Percentiles rank a stretch among this genome's conserved stretches.
Evolutionary conservation across 2,329 filamentous ascomycete species (phyloP).

Genomic region (Coniella lustricola): DNA sequence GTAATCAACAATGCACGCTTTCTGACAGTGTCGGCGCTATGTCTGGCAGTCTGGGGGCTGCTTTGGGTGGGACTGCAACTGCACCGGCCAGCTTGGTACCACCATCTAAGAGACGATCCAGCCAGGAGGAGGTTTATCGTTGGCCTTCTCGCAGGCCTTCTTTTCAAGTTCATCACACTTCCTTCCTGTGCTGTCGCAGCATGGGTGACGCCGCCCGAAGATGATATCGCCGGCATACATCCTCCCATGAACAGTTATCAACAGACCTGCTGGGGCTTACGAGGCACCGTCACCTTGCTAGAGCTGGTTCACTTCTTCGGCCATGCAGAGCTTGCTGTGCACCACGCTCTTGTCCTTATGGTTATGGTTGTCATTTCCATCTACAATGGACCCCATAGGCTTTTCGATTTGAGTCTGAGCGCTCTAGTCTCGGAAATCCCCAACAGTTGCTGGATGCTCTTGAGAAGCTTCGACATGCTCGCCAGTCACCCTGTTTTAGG

Average conservation of each 20-base stretch:
- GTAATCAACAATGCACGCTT: background rate
- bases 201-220: conserved; percentile 17
- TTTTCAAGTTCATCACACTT: conserved; percentile 18
- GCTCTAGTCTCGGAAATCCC: conserved; percentile 17
- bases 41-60: background rate
- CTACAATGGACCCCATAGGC: conserved; percentile 17
- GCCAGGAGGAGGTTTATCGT: conserved; percentile 18
- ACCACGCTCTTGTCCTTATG: conserved; percentile 18
- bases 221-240: conserved; percentile 18
- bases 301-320: conserved; percentile 17
- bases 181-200: conserved; percentile 16
- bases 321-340: conserved; percentile 19
- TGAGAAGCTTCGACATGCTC: conserved; percentile 15
- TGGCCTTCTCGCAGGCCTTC: conserved; percentile 16
- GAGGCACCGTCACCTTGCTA: conserved; percentile 18
- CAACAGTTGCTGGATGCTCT: conserved; percentile 13
- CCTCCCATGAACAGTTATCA: conserved; percentile 17
- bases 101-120: conserved; percentile 4
- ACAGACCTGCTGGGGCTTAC: conserved; percentile 21
- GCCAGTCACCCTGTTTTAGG: background rate
- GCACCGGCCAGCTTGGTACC: background rate
- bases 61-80: background rate
- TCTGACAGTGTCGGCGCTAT: background rate
- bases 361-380: conserved; percentile 14
- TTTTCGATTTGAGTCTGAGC: conserved; percentile 18